Conservation (phyloP, 805 yeast species). For the Yamadazyma sp. region DNA sequence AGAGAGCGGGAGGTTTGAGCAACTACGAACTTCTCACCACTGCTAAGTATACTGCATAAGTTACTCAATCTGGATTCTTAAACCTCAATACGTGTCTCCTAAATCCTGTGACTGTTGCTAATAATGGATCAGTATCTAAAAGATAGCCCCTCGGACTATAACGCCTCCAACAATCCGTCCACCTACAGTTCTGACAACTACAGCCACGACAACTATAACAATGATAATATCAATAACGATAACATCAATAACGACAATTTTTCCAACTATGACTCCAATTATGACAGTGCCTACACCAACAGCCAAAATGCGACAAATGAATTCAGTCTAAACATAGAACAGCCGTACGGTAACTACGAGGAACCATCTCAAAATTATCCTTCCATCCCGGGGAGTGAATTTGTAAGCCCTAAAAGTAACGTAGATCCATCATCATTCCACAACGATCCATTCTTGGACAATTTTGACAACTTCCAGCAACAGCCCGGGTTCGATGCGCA, state of each 20-base stretch:
- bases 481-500: constrained; percentile 15
- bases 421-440: constrained; percentile 11
- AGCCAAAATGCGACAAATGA: constrained; percentile 5
- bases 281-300: constrained; percentile 1
- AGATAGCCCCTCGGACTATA: constrained; percentile 31
- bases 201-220: too few relatives aligned
- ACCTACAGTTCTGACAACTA: too few relatives aligned
- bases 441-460: constrained; percentile 35
- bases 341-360: constrained; percentile 11
- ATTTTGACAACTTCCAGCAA: constrained; percentile 19
- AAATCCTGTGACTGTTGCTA: too few relatives aligned
- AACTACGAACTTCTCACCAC: too few relatives aligned
- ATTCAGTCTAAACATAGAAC: constrained; percentile 17
- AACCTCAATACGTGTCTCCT: too few relatives aligned
- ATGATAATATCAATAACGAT: constrained; percentile 6
- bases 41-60: too few relatives aligned
- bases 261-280: constrained; percentile 1
- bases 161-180: too few relatives aligned
- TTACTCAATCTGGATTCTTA: too few relatives aligned
- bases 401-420: constrained; percentile 14
- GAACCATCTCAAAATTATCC: constrained; percentile 11
- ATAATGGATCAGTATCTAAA: constrained; percentile 32
- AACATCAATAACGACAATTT: too few relatives aligned
- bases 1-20: too few relatives aligned
- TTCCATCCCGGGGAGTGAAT: constrained; percentile 15